phyloP scores from a whole-genome alignment of 2,329 filamentous ascomycete species.

The Aspergillus texensis region DNA sequence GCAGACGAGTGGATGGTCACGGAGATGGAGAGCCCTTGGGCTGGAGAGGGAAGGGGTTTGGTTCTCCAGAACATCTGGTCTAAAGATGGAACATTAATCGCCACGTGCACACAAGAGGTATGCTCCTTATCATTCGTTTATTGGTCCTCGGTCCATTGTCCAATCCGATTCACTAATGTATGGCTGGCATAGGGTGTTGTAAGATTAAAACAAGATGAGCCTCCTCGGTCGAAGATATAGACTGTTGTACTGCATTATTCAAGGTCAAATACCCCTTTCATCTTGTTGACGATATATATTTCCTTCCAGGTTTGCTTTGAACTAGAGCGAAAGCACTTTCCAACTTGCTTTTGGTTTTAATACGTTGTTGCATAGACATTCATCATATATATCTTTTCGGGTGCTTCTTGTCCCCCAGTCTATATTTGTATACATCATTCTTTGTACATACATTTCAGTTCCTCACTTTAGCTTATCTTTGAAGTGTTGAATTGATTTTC shows the following conservation, averaged over 20 bases:
- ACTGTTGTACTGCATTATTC: not conserved
- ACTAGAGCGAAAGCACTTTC: not conserved
- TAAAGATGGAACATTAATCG: constrained; percentile 51
- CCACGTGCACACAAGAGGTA: constrained; percentile 55
- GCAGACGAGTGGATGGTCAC: constrained; percentile 56
- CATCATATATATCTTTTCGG: not conserved
- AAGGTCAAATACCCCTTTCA: not conserved
- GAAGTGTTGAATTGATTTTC: not conserved
- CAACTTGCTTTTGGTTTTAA: not conserved
- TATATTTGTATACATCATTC: not conserved
- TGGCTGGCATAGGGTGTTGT: constrained; percentile 44
- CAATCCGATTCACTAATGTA: constrained; percentile 17
- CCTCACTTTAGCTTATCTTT: not conserved
- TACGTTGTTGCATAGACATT: not conserved
- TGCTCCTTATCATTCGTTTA: constrained; percentile 18
- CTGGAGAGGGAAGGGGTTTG: constrained; percentile 53
- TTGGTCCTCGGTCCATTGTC: not conserved
- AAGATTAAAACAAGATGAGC: constrained; percentile 48
- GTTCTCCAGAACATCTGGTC: constrained; percentile 54
- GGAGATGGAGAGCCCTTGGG: constrained; percentile 55
- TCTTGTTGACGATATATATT: not conserved
- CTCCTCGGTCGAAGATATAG: constrained; percentile 35
- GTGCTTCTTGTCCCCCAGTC: too few relatives aligned
- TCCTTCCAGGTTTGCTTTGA: not conserved
- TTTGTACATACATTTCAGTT: not conserved